phyloP scores from a whole-genome alignment of 495 filamentous ascomycete species.

The Talaromyces nanjingensis region DNA sequence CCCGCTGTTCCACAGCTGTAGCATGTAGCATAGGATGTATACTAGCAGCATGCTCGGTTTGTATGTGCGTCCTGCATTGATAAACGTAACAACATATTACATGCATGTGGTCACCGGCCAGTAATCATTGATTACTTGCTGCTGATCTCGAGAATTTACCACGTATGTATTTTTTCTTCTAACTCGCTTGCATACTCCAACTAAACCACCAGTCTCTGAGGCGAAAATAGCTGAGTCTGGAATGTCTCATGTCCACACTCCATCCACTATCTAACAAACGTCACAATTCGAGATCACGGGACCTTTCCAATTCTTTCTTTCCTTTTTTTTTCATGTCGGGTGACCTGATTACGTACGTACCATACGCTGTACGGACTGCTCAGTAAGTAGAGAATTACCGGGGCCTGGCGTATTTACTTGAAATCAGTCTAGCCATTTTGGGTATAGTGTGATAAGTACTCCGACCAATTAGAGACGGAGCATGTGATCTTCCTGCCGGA shows the following conservation, averaged over 20 bases:
- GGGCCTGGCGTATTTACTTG: not conserved
- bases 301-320: not conserved
- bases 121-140: not conserved
- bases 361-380: not conserved
- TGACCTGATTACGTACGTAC: constrained; percentile 1
- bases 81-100: not conserved
- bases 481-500: not conserved
- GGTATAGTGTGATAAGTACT: not conserved
- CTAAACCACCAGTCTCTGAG: not conserved
- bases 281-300: constrained; percentile 2
- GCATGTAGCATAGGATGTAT: not conserved
- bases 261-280: not conserved
- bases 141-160: not conserved
- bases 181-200: not conserved
- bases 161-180: not conserved
- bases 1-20: not conserved
- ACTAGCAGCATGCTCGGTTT: not conserved
- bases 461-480: not conserved
- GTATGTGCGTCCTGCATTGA: not conserved
- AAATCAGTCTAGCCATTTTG: not conserved
- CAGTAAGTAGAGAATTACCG: not conserved
- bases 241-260: not conserved
- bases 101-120: not conserved
- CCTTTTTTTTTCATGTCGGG: constrained; percentile 4
- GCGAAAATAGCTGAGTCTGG: not conserved